These are phyloP conservation scores for Bipolaris victoriae DNA, from an alignment of 2,329 filamentous ascomycete genomes.

Conservation along the genomic window DNA sequence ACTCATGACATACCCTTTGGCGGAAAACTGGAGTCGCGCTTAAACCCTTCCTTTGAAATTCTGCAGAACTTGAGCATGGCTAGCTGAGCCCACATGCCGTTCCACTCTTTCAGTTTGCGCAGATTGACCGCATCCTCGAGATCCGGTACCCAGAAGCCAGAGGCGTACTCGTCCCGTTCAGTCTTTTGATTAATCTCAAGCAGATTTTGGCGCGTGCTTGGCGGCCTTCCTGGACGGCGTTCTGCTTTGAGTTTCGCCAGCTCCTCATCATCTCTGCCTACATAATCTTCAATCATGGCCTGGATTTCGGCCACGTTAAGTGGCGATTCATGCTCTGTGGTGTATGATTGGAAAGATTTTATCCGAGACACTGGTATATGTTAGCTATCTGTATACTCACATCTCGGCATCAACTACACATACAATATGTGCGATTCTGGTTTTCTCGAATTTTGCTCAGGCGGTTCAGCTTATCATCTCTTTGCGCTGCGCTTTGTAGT, in stretches of 20 bases:
- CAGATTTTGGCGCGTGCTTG: slow-evolving; percentile 76
- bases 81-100: slow-evolving; percentile 82
- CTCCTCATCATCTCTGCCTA: slow-evolving; percentile 73
- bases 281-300: slow-evolving; percentile 52
- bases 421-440: slow-evolving; percentile 76
- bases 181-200: slow-evolving; percentile 72
- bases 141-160: slow-evolving; percentile 87
- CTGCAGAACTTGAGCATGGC: slow-evolving; percentile 78
- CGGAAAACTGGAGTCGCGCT: slow-evolving; percentile 77
- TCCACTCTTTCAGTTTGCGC: slow-evolving; percentile 73
- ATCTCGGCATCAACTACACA: slow-evolving; percentile 23
- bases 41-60: slow-evolving; percentile 68
- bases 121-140: slow-evolving; percentile 71
- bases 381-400: slow-evolving; percentile 6
- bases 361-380: slow-evolving; percentile 65
- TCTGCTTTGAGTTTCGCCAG: slow-evolving; percentile 68
- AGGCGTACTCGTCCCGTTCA: slow-evolving; percentile 79
- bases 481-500: slow-evolving; percentile 75
- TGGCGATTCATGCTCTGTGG: slow-evolving; percentile 59
- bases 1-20: slow-evolving; percentile 58
- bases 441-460: slow-evolving; percentile 72
- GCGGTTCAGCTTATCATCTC: slow-evolving; percentile 82
- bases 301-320: slow-evolving; percentile 63
- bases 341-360: slow-evolving; percentile 72
- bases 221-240: slow-evolving; percentile 78